Percentiles rank a stretch among this genome's conserved stretches.
These are phyloP conservation scores for Crataegus laevigata DNA, from an alignment of 306 rosid species.

Conservation along the genomic window DNA sequence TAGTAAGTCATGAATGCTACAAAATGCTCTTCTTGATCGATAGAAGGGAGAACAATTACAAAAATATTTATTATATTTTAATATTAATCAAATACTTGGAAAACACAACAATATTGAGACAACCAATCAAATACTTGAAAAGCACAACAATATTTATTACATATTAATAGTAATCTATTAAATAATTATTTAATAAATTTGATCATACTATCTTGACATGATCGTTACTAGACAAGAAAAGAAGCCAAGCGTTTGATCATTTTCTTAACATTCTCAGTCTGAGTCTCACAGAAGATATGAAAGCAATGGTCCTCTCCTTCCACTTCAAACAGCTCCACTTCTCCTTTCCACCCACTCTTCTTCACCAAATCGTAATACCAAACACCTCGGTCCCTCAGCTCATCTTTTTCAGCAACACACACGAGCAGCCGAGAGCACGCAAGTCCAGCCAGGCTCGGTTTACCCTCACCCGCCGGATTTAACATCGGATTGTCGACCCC, in stretches of 20 bases:
- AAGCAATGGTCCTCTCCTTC: constrained; percentile 20
- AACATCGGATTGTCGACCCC: constrained; percentile 39
- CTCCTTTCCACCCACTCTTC: constrained; percentile 10
- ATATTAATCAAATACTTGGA: too few species aligned
- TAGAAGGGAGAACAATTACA: too few species aligned
- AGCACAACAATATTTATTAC: too few species aligned
- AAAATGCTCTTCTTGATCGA: too few species aligned
- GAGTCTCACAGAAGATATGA: constrained; percentile 2
- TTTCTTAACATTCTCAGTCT: constrained; percentile 8
- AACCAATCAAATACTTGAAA: too few species aligned
- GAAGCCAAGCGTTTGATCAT: constrained; percentile 10
- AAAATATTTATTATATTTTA: too few species aligned
- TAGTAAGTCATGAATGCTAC: too few species aligned
- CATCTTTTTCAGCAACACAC: constrained; percentile 38
- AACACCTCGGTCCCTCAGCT: constrained; percentile 30
- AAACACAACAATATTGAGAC: too few species aligned
- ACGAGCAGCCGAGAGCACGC: constrained; percentile 31
- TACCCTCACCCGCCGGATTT: constrained; percentile 34
- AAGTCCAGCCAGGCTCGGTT: constrained; percentile 22
- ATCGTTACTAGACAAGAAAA: background rate
- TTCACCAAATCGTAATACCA: constrained; percentile 15
- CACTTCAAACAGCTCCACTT: constrained; percentile 19
- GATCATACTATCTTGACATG: background rate
- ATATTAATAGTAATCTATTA: too few species aligned
- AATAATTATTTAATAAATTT: too few species aligned